Evolutionary conservation across 257 asterid genomes (phyloP), one percentile per base, ranked within the genome.

Genomic region (Prunella vulgaris): DNA sequence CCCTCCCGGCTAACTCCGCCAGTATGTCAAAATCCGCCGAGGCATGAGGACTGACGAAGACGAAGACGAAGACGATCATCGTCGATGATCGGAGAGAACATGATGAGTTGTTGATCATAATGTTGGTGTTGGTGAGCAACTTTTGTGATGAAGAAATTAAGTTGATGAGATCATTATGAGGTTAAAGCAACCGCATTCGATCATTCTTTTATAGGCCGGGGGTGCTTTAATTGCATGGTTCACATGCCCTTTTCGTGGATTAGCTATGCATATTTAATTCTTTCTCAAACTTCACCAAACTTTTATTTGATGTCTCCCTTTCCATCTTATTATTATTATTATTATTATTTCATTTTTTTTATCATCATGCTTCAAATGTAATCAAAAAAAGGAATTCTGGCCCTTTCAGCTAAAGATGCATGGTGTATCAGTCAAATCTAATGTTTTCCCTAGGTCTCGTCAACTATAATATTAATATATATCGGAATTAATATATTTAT

Each of bases 141-240:
- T 7, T 51, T 21, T 32, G 37, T 2, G 9, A 32, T 32, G 37
- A 32, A 32, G 37, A 32, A 4, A 5, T 4, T 32, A 32, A 28
- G 33, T 28, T 1, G 79, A 25, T 25, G 1, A 25, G 28, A 25
- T 25, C 3, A 25, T 78, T 70, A 40, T 52, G 70, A 74, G 85
- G 87, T 84, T 25, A 59, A 71, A 81, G 77, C 90, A 76, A 86
- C 70, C 84, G 1, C 83, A 51, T n/a, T n/a, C n/a, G n/a, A n/a
- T n/a, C n/a, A n/a, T n/a, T n/a, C n/a, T 66, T 5, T 35, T 74
- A 67, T 74, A 72, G 24, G n/a, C n/a, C n/a, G n/a, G 46, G 10
- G 22, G 3, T 15, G 5, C 54, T 74, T 20, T 59, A 76, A 3
- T 51, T 79, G 84, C 92, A 78, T 79, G 84, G 90, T 82, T 83